Conservation (phyloP, 208 protist species). For the Phytomonas francai region DNA sequence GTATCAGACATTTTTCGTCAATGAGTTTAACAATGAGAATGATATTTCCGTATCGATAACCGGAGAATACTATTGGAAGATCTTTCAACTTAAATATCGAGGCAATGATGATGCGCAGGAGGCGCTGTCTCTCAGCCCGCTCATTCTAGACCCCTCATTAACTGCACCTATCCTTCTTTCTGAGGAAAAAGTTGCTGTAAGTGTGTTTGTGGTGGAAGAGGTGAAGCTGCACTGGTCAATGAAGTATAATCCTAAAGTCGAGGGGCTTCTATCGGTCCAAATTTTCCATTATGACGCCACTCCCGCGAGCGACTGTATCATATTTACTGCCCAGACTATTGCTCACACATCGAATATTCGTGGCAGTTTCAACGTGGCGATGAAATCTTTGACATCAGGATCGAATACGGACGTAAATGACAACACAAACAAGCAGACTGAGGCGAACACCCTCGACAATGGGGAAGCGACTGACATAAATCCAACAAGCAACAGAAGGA, state of each 20-base stretch:
- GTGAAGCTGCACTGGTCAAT: conserved; percentile 40
- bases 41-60: conserved; percentile 73
- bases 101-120: neutral
- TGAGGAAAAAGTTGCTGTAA: neutral
- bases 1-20: conserved; percentile 75
- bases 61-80: conserved; percentile 81
- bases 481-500: neutral
- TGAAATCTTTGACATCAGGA: neutral
- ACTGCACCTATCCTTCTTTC: neutral
- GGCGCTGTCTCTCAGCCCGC: conserved; percentile 25
- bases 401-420: neutral
- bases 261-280: conserved; percentile 65
- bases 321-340: conserved; percentile 34
- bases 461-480: neutral
- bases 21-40: conserved; percentile 81
- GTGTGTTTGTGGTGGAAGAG: conserved; percentile 29
- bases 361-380: neutral
- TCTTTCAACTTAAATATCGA: conserved; percentile 44
- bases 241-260: conserved; percentile 49
- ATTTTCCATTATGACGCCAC: conserved; percentile 74
- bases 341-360: neutral
- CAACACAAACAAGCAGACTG: neutral
- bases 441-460: neutral
- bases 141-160: neutral
- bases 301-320: conserved; percentile 27